Evolutionary conservation across 2,329 filamentous ascomycete species (phyloP), one percentile per base, ranked within the genome.

Genomic region (Penicillium griseofulvum): DNA sequence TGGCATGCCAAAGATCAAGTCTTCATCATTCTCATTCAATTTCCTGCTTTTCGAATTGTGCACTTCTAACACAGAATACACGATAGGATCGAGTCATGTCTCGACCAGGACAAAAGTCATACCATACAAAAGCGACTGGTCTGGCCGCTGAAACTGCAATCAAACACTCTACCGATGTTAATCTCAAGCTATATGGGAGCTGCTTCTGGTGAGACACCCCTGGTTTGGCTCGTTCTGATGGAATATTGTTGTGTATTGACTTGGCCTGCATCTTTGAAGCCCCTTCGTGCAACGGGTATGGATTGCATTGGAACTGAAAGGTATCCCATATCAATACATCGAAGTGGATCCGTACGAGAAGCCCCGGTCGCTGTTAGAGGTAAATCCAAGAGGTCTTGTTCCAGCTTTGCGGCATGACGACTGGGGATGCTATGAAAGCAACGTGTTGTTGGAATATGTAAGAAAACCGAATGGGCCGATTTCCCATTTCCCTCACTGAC

Each of bases 251-350:
- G 37, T 49, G n/a, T 50, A 44, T 16, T 50, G 47, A 52, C 45
- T 47, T 34, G 14, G 49, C 16, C 51, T 48, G n/a, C 29, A 29
- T 55, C 8, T 24, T n/a, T 38, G n/a, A 48, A 89, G 88, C 67
- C 90, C 90, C 26, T 94, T 93, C 69, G 90, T 91, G 1, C 90
- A 95, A 69, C 85, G 90, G 17, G 88, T 94, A 26, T 96, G 91
- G 91, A 94, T 96, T 60, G 88, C 90, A 1, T 80, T 96, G 34
- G 90, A 96, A 71, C 80, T 86, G 65, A 94, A 94, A 70, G 82
- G 84, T 17, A 80, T 94, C 9, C 77, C 83, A 36, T 96, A 96
- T 68, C 89, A 95, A 69, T 96, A 95, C 72, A 87, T 91, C 64
- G 91, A 96, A 73, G 86, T 90, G 43, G 88, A 95, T 66, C 88